Evolutionary conservation across 2,329 filamentous ascomycete species (phyloP).

Genomic region (Stemphylium beticola): DNA sequence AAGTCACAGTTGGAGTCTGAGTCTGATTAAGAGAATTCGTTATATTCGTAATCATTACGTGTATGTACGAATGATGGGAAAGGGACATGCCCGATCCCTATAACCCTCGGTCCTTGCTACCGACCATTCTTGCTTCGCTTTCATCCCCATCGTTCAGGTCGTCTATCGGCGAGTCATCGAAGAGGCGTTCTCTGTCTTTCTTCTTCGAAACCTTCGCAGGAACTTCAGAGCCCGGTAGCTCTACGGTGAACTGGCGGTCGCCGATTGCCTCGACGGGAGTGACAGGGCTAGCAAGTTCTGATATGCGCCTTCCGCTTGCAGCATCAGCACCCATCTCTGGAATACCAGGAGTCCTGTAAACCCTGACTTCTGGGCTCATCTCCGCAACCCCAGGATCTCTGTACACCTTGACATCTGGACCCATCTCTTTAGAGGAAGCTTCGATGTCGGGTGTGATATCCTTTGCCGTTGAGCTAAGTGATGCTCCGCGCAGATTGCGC

Average conservation of each 20-base stretch:
- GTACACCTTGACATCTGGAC: background rate
- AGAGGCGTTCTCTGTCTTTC: constrained; percentile 15
- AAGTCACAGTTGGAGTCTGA: background rate
- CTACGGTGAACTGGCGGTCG: constrained; percentile 14
- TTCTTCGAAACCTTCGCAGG: background rate
- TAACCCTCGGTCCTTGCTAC: constrained; percentile 13
- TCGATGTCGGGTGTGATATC: constrained; percentile 22
- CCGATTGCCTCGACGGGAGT: constrained; percentile 10
- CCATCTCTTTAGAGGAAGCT: constrained; percentile 5
- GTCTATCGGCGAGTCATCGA: constrained; percentile 20
- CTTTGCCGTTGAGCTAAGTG: background rate
- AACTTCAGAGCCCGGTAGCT: constrained; percentile 20
- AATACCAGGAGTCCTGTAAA: constrained; percentile 1
- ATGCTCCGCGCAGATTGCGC: constrained; percentile 4
- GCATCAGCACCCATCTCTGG: constrained; percentile 7
- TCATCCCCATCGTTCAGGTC: constrained; percentile 8
- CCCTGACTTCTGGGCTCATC: constrained; percentile 6
- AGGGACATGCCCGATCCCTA: background rate
- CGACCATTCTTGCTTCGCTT: constrained; percentile 1
- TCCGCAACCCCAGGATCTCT: no score
- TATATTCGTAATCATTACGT: background rate
- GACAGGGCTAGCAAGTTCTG: constrained; percentile 21
- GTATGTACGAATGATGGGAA: background rate
- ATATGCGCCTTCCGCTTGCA: constrained; percentile 4
- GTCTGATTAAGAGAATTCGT: background rate